phyloP scores from a whole-genome alignment of 2,329 filamentous ascomycete genomes.

The Botrytis paeoniae region DNA sequence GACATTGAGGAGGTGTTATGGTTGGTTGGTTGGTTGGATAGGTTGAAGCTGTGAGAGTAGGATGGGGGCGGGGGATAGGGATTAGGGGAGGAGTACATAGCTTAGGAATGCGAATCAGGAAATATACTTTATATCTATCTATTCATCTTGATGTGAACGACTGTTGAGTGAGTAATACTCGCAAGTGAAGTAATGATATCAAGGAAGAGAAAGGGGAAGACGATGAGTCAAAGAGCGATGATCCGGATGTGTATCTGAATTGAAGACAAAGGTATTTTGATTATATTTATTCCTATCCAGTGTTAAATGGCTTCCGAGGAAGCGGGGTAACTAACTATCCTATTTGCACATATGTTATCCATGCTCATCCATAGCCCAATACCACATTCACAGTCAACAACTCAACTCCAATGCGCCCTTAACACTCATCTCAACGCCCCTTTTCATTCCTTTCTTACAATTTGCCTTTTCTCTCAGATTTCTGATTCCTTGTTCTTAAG shows the following conservation, averaged over 20 bases:
- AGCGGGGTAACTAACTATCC: neutral
- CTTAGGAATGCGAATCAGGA: neutral
- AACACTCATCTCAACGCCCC: neutral
- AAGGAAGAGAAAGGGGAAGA: neutral
- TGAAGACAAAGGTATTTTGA: neutral
- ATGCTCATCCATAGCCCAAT: neutral
- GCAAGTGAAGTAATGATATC: neutral
- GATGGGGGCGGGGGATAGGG: neutral
- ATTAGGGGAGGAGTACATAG: neutral
- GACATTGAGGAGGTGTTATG: neutral
- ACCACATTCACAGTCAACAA: neutral
- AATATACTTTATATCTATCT: neutral
- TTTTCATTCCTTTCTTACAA: neutral
- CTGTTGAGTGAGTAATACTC: neutral
- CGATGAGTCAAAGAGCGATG: neutral
- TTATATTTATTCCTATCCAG: neutral
- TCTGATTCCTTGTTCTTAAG: fast-evolving
- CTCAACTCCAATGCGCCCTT: neutral
- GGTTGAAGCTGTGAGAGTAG: neutral
- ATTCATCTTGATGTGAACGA: neutral
- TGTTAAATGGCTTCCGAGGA: neutral
- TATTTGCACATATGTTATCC: neutral
- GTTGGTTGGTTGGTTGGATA: neutral
- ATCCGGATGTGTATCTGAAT: neutral
- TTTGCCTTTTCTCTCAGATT: neutral